Evolutionary conservation across 2,329 filamentous ascomycete genomes (phyloP), one percentile per base, ranked within the genome.

Genomic region (Colletotrichum costaricense): DNA sequence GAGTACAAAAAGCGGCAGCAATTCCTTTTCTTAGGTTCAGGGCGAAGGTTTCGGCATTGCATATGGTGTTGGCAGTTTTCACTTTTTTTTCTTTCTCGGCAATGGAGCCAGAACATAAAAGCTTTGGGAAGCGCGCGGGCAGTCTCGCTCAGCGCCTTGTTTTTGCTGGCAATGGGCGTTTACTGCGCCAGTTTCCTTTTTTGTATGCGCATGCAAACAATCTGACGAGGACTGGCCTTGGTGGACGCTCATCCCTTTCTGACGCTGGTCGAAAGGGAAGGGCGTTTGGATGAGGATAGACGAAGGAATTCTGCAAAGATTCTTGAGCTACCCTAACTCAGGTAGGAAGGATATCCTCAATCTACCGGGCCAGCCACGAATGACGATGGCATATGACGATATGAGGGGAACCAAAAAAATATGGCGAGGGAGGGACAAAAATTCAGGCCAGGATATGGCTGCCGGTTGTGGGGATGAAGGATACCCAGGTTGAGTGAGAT

Each of bases 1-100:
- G 67, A 59, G 46, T 63, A 65, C 38, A 62, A 73, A 69, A 73
- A 57, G 38, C 42, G 42, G 69, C 59, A 74, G 63, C 55, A 72
- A 58, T 68, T 49, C 57, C 22, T 63, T 68, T 55, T 67, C 42
- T 63, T n/a, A 33, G 35, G 67, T 38, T 8, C 49, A n/a, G 55
- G 69, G 33, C 54, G 64, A 64, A 7, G 64, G 69, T 71, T 63
- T 63, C 16, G 63, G 69, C 69, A 74, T 69, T 73, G 59, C 72
- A 55, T 30, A 46, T 54, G 69, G 63, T 74, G 63, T 72, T 67
- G 56, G 69, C 62, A 52, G 30, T 67, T 26, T 28, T 19, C 16
- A n/a, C 30, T 67, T 42, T 30, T 35, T 67, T 5, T 12, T 35
- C 4, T 12, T 35, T 35, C 1, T 63, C 58, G 58, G 54, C 49